Evolutionary conservation across 352 stramenopile species (phyloP).

Genomic region (Pythium rhizo-oryzae): DNA sequence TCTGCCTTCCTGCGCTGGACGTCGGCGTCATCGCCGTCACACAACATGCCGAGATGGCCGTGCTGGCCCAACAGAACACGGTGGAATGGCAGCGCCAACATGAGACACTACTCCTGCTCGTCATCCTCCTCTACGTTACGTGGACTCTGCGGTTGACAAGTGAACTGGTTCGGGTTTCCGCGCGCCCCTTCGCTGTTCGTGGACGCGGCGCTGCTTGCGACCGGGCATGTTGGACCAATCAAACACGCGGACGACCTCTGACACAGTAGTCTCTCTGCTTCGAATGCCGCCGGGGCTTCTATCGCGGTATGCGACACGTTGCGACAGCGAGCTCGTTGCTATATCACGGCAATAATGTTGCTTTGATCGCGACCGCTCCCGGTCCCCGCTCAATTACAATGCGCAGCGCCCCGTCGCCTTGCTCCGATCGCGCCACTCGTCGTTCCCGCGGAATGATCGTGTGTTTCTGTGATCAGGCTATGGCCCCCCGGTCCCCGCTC

Average conservation of each 20-base stretch:
- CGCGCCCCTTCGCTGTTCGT: no score
- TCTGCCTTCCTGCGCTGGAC: constrained; percentile 5
- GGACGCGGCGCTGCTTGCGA: no score
- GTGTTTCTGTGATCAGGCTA: no score
- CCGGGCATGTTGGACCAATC: no score
- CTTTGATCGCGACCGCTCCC: constrained; percentile 6
- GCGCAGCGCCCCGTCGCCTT: constrained; percentile 8
- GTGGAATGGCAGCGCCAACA: neutral
- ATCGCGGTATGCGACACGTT: constrained; percentile 21
- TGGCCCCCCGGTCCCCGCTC: no score
- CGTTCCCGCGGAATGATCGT: no score
- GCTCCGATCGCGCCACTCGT: no score
- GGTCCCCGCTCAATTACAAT: constrained; percentile 16
- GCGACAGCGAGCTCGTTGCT: constrained; percentile 17
- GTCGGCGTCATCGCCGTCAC: constrained; percentile 1
- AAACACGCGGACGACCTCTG: neutral
- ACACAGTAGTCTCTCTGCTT: neutral
- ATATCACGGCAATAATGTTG: constrained; percentile 19
- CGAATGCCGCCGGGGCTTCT: neutral
- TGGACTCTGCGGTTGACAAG: no score
- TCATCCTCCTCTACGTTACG: no score
- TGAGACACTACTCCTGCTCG: neutral
- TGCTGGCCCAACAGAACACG: neutral
- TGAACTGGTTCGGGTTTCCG: no score
- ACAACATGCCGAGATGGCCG: neutral